Evolutionary conservation across 345 rosid genomes (phyloP).

Genomic region (Bretschneidera sinensis): DNA sequence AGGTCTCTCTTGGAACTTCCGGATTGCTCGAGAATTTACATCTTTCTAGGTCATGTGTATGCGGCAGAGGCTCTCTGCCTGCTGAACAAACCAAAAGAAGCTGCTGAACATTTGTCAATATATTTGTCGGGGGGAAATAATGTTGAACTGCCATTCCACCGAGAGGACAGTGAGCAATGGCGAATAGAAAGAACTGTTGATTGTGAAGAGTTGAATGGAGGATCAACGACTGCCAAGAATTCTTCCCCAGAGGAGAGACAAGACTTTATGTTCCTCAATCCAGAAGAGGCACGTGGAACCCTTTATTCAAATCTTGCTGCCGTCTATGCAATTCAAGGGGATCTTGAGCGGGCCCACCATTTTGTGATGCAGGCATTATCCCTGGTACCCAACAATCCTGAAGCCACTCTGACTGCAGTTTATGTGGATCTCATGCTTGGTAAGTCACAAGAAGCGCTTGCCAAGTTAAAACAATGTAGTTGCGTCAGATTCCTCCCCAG

Average conservation of each 20-base stretch:
- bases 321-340: conserved; percentile 66
- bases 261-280: conserved; percentile 49
- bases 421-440: conserved; percentile 75
- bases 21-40: conserved; percentile 63
- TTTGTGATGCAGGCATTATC: conserved; percentile 54
- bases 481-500: conserved; percentile 60
- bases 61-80: conserved; percentile 95
- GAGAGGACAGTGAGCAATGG: conserved; percentile 70
- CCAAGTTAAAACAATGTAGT: conserved; percentile 69
- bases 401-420: conserved; percentile 74
- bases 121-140: conserved; percentile 58
- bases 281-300: conserved; percentile 83
- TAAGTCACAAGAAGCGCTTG: conserved; percentile 69
- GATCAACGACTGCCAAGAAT: conserved; percentile 30
- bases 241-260: conserved; percentile 25
- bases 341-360: conserved; percentile 56
- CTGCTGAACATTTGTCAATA: conserved; percentile 63
- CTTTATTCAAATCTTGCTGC: conserved; percentile 78
- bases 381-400: conserved; percentile 50
- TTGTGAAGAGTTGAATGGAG: conserved; percentile 58
- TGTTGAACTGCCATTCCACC: conserved; percentile 60
- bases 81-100: conserved; percentile 74
- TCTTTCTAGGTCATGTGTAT: conserved; percentile 73
- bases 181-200: conserved; percentile 44
- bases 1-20: conserved; percentile 65